Percentiles rank a stretch among this genome's conserved stretches.
phyloP scores from a whole-genome alignment of 495 filamentous ascomycete species.

The Neurospora intermedia region DNA sequence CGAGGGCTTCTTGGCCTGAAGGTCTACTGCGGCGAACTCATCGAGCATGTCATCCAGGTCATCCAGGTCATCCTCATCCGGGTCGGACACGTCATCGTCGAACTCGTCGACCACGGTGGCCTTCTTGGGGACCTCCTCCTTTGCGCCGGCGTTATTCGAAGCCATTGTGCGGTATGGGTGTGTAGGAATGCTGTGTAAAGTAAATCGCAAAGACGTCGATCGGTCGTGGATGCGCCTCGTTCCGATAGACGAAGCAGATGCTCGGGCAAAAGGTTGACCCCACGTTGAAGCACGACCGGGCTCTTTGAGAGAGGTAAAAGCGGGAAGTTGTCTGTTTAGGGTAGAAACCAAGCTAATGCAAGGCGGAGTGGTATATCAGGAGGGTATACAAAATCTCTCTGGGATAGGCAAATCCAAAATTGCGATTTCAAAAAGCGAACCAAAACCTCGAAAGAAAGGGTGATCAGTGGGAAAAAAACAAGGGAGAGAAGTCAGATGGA shows the following conservation, averaged over 20 bases:
- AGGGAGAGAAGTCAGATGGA: neutral
- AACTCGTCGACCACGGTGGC: constrained; percentile 15
- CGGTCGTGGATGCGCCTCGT: neutral
- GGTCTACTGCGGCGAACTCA: constrained; percentile 58
- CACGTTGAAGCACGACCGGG: neutral
- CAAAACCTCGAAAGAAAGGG: neutral
- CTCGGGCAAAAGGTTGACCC: neutral
- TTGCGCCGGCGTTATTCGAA: constrained; percentile 5
- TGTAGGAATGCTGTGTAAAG: neutral
- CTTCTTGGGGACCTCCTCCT: constrained; percentile 6
- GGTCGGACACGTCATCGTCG: constrained; percentile 48
- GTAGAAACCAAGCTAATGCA: neutral
- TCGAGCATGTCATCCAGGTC: constrained; percentile 93
- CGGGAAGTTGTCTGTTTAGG: neutral
- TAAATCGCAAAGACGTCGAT: neutral
- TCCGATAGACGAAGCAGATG: neutral
- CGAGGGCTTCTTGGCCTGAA: constrained; percentile 38
- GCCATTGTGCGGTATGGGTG: constrained; percentile 6
- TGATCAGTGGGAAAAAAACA: neutral
- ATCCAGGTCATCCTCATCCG: constrained; percentile 80
- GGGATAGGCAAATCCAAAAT: neutral
- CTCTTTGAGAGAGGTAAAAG: neutral
- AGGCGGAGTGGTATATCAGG: neutral
- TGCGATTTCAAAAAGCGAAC: neutral
- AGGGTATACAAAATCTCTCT: neutral